Base-by-base conservation (phyloP, 768 basidiomycete genomes). In the Austroboletus festivus region DNA sequence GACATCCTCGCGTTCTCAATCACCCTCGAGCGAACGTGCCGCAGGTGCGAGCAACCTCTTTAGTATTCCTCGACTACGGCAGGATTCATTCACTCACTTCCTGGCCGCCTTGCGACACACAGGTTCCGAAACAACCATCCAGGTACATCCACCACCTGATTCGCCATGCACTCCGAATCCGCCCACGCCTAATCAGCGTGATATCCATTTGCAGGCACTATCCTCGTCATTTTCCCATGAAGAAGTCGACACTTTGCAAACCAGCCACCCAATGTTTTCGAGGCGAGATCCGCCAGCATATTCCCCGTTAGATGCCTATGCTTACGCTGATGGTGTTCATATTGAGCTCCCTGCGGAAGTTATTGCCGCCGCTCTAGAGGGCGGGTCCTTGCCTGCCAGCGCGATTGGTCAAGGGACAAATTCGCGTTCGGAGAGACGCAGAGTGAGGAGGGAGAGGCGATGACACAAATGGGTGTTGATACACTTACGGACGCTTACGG, bases 341-440 rank as follows among this genome's bases (percentile, higher is more conserved):
- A 84, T 94, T 41, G 91, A 96, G 68, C 73, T 96, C 28, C 93
- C 93, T 21, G 90, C 93, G 28, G 93, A 96, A 57, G 80, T 95
- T 48, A 93, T 96, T 57, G 80, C 89, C 20, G 89, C 90, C 40
- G 91, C 93, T 8, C 69, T 96, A 57, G 93, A 93, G 68, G 86
- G 86, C 8, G 76, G 73, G 38, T 65, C 78, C 15, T 71, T 88
- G 28, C 86, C 88, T n/a, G 57, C 75, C 9, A 78, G 73, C 50
- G 70, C 79, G 3, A 71, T 86, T 31, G 80, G 81, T 7, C 78
- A 78, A 56, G 71, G 72, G 10, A 59, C 61, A 30, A 70, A 70
- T 52, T 70, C 72, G 26, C 70, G 75, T 40, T 74, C 79, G 31
- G 81, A 81, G 51, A 73, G 86, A 64, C 80, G 80, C 50, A 74